Conservation (phyloP, 1,284 basidiomycete genomes). For the Xerocomus amazonicus region DNA sequence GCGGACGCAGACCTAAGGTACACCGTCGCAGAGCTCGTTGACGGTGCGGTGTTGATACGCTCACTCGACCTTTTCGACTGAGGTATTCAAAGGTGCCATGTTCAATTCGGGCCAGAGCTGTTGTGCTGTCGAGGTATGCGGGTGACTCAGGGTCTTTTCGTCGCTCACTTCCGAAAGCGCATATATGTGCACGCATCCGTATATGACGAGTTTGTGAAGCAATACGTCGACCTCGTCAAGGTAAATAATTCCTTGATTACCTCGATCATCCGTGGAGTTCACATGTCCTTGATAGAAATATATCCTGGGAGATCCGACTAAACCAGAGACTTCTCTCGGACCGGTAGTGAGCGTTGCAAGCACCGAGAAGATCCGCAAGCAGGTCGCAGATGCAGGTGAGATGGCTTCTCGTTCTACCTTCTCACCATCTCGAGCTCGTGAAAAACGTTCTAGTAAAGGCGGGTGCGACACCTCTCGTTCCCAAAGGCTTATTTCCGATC, state of each 20-base stretch:
- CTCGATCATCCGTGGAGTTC: not conserved
- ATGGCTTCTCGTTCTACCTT: not conserved
- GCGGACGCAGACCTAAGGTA: constrained; percentile 83
- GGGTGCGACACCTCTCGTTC: constrained; percentile 78
- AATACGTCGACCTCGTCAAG: constrained; percentile 73
- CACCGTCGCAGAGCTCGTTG: constrained; percentile 83
- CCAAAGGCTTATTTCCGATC: constrained; percentile 63
- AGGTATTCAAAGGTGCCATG: constrained; percentile 60
- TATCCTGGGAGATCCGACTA: constrained; percentile 82
- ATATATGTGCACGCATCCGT: constrained; percentile 90
- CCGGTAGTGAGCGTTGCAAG: constrained; percentile 88
- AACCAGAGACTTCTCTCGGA: constrained; percentile 73
- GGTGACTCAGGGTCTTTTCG: not conserved
- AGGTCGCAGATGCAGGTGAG: constrained; percentile 77
- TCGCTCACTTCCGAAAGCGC: constrained; percentile 47
- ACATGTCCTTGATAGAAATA: constrained; percentile 49
- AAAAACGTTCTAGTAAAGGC: constrained; percentile 50
- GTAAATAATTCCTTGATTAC: constrained; percentile 31
- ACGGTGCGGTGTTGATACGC: constrained; percentile 46
- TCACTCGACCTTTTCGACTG: not conserved
- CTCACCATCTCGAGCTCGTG: not conserved
- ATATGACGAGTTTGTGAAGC: constrained; percentile 78
- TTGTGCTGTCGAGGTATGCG: constrained; percentile 72
- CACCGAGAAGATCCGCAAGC: constrained; percentile 80
- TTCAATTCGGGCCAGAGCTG: constrained; percentile 97